phyloP scores from a whole-genome alignment of 371 early-diverging fungal species.

The Nematocida sp. region DNA sequence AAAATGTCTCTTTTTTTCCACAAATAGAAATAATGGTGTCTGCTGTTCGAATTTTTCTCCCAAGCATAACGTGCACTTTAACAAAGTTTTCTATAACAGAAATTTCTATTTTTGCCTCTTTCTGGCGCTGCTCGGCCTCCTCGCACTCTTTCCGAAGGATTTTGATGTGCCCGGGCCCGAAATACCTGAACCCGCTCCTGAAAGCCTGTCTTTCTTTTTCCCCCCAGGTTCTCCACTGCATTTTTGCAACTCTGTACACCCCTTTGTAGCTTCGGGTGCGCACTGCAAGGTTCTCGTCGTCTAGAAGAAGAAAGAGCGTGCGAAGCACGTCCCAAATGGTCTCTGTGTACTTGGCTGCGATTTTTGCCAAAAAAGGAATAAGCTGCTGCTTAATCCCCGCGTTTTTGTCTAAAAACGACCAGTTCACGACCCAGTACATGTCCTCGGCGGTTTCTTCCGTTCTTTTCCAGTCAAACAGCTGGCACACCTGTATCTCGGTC shows the following conservation, averaged over 20 bases:
- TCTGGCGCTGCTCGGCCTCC: not conserved
- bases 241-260: not conserved
- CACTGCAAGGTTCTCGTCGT: conserved; percentile 4
- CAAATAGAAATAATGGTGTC: not conserved
- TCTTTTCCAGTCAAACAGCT: not conserved
- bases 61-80: conserved; percentile 6
- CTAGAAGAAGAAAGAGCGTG: conserved; percentile 10
- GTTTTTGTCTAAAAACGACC: conserved; percentile 25
- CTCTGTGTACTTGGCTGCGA: not conserved
- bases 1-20: not conserved
- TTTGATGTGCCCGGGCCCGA: not conserved
- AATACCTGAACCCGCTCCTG: not conserved
- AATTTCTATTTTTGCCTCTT: not conserved
- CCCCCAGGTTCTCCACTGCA: not conserved
- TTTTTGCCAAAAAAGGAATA: not conserved
- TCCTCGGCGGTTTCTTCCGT: not conserved
- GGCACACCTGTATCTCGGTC: not conserved
- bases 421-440: not conserved
- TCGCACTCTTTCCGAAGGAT: not conserved
- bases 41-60: conserved; percentile 7
- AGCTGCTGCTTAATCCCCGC: not conserved
- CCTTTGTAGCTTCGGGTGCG: conserved; percentile 16
- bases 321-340: not conserved
- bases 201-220: not conserved
- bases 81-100: not conserved